phyloP scores from a whole-genome alignment of 768 basidiomycete genomes.

The Russula compacta region DNA sequence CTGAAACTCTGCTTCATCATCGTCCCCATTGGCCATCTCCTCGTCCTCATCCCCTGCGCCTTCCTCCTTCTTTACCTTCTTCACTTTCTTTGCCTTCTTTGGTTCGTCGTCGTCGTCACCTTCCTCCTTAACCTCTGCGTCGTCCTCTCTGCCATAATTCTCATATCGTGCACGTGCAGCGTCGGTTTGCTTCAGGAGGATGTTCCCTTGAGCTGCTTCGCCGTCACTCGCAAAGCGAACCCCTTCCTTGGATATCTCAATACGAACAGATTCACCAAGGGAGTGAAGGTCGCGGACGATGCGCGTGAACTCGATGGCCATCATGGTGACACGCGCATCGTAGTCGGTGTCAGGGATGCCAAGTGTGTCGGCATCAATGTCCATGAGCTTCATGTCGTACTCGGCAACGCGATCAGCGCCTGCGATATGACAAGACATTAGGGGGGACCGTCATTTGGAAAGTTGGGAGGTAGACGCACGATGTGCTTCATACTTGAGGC shows the following conservation, averaged over 20 bases:
- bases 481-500: constrained; percentile 82
- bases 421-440: constrained; percentile 25
- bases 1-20: constrained; percentile 36
- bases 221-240: constrained; percentile 89
- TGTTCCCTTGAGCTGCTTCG: constrained; percentile 85
- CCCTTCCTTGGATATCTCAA: constrained; percentile 94
- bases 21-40: constrained; percentile 42
- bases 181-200: constrained; percentile 72
- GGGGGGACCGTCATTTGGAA: not conserved
- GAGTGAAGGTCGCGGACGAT: constrained; percentile 88
- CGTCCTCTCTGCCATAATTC: constrained; percentile 22
- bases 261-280: constrained; percentile 89
- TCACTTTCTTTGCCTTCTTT: constrained; percentile 36
- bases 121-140: constrained; percentile 28
- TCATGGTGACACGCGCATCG: constrained; percentile 85
- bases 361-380: constrained; percentile 92
- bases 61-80: constrained; percentile 44
- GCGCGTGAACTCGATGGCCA: constrained; percentile 77
- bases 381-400: constrained; percentile 99
- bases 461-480: constrained; percentile 40
- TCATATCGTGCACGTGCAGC: constrained; percentile 18
- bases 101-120: constrained; percentile 27
- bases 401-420: constrained; percentile 91
- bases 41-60: constrained; percentile 28
- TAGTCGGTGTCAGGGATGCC: constrained; percentile 97